Conservation (phyloP, 2,329 filamentous ascomycete species). For the Ilyonectria robusta region DNA sequence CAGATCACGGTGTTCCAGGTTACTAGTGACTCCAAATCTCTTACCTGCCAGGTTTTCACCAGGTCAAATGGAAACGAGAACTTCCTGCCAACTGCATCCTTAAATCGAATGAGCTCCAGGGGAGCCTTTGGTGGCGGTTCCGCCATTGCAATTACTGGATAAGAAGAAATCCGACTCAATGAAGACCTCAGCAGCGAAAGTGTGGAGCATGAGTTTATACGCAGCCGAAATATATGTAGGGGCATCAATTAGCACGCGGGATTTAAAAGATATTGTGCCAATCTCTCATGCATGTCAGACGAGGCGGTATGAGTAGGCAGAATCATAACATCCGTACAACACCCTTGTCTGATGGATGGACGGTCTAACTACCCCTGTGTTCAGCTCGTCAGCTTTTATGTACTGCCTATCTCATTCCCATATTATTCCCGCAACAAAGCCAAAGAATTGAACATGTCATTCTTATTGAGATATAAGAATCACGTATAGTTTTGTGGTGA, state of each 20-base stretch:
- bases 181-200: not conserved
- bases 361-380: too few relatives aligned
- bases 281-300: too few relatives aligned
- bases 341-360: too few relatives aligned
- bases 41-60: constrained; percentile 84
- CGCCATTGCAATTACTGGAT: not conserved
- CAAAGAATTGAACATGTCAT: too few relatives aligned
- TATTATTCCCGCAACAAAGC: too few relatives aligned
- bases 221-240: not conserved
- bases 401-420: too few relatives aligned
- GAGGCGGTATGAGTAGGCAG: too few relatives aligned
- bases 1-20: not conserved
- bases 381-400: too few relatives aligned
- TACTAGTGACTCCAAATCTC: constrained; percentile 47
- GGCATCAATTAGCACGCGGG: not conserved
- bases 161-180: not conserved
- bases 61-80: constrained; percentile 90
- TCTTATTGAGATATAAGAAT: too few relatives aligned
- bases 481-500: too few relatives aligned
- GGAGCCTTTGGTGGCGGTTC: not conserved
- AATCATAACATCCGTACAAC: too few relatives aligned
- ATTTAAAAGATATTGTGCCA: not conserved
- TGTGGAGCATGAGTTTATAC: not conserved
- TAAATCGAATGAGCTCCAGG: constrained; percentile 65
- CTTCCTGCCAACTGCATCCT: constrained; percentile 89